A percentile compares a stretch with the other conserved stretches of the same genome.
Conservation (phyloP, 768 basidiomycete genomes). For the Naganishia onofrii region DNA sequence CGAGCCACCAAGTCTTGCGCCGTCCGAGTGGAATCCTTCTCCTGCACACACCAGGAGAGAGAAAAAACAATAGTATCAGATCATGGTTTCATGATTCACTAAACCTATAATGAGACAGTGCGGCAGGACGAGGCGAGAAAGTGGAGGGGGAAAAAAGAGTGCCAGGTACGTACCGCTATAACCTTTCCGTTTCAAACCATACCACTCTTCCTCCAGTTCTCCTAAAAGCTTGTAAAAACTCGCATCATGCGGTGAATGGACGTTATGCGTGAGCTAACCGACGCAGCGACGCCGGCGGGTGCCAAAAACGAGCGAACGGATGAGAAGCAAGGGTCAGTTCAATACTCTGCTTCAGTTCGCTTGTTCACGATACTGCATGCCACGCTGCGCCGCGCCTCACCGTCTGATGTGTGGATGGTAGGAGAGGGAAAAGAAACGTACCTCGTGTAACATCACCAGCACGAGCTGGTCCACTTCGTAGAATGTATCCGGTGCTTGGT, state of each 20-base stretch:
- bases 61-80: too few species aligned
- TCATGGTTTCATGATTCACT: too few species aligned
- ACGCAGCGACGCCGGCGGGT: too few species aligned
- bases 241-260: slow-evolving; percentile 82
- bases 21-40: slow-evolving; percentile 83
- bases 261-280: slow-evolving; percentile 82
- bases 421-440: slow-evolving; percentile 41
- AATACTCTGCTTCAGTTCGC: too few species aligned
- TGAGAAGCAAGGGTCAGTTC: too few species aligned
- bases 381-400: too few species aligned
- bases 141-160: neutral
- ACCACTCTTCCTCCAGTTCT: slow-evolving; percentile 78
- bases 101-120: too few species aligned
- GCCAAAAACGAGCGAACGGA: too few species aligned
- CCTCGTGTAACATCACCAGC: slow-evolving; percentile 87
- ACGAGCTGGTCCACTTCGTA: slow-evolving; percentile 72
- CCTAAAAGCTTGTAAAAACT: slow-evolving; percentile 55
- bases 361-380: too few species aligned
- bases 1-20: slow-evolving; percentile 66
- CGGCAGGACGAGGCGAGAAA: too few species aligned
- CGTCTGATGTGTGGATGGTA: slow-evolving; percentile 5
- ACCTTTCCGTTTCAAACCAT: slow-evolving; percentile 70
- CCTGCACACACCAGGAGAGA: slow-evolving; percentile 48
- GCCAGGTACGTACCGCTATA: slow-evolving; percentile 64
- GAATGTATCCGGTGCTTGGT: slow-evolving; percentile 67